Base-by-base conservation (phyloP, 352 stramenopile species). In the Phytophthora parvispora region DNA sequence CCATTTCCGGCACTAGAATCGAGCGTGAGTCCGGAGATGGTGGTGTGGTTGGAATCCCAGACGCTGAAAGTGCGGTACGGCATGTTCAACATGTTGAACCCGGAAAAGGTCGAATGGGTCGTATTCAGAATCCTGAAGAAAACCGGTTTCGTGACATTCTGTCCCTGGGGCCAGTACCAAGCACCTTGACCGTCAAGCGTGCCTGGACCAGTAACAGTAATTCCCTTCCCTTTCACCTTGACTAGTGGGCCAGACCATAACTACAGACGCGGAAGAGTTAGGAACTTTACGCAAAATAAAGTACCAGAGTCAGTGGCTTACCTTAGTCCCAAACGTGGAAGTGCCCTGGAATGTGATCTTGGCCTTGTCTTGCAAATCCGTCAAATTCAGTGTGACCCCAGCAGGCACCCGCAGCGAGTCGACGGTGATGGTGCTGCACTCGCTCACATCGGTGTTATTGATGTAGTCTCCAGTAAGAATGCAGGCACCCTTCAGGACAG, bases 301-400 rank as follows among this genome's bases (percentile, higher is more conserved):
- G 13, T 47, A 20, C 10, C 31, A 36, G 10, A 36, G 31, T 36
- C 31, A 36, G 38, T 20, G 6, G n/a, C 18, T 47, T 20, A 47
- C 38, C 38, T 47, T 47, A 20, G 48, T 38, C 7, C 48, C 48
- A 16, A 54, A 54, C n/a, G 48, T 54, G 48, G 48, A n/a, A 16
- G 48, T 54, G 27, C 25, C 25, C 9, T 47, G 3, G 22, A 54
- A 56, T 18, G 12, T 9, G n/a, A 56, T 10, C 12, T 15, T 56
- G 28, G 49, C 27, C 6, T 29, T 20, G 28, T 34, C 25, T 18
- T 56, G 25, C 16, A 29, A n/a, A 16, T 25, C 13, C 13, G 12
- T 40, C 5, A 55, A 20, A 18, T 56, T 29, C 16, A 56, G 49
- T 18, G 28, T 42, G 7, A 56, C 49, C 4, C 49, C 49, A 4